Evolutionary conservation across 139 green algal genomes (phyloP).

Genomic region (Chlorella sp.): DNA sequence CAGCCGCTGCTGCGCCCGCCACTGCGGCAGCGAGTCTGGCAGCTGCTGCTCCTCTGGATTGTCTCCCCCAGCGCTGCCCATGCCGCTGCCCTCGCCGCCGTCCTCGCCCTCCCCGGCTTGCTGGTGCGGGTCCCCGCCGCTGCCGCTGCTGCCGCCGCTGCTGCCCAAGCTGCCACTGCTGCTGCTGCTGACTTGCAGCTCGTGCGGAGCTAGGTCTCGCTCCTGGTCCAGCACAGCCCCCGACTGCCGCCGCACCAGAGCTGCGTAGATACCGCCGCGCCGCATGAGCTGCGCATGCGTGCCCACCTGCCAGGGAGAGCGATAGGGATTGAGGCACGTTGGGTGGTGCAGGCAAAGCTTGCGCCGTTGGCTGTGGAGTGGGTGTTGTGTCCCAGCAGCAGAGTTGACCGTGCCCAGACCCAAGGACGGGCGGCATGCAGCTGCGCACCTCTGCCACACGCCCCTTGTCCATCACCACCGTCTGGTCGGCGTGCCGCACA

Average conservation of each 20-base stretch:
- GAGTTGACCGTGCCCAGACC: too few species aligned
- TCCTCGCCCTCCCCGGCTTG: too few species aligned
- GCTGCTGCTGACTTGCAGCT: constrained; percentile 22
- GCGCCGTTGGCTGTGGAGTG: too few species aligned
- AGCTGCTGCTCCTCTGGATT: neutral
- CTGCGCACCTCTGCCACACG: constrained; percentile 61
- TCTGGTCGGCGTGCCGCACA: constrained; percentile 76
- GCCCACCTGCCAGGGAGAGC: constrained; percentile 40
- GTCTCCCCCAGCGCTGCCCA: neutral
- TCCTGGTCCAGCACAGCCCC: constrained; percentile 31
- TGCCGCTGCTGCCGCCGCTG: neutral
- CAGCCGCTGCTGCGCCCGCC: constrained; percentile 20
- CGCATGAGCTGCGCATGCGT: constrained; percentile 66
- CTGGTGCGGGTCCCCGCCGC: neutral
- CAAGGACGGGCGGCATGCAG: too few species aligned
- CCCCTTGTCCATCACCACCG: constrained; percentile 80
- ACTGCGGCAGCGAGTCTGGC: constrained; percentile 29
- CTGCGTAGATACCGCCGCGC: constrained; percentile 43
- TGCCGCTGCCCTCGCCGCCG: too few species aligned
- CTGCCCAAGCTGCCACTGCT: neutral
- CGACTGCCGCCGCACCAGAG: constrained; percentile 49
- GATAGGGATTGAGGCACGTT: too few species aligned
- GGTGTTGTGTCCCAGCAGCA: too few species aligned
- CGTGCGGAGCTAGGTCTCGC: constrained; percentile 36
- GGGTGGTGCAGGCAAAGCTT: too few species aligned